phyloP scores from a whole-genome alignment of 371 early-diverging fungal genomes.

The Lichtheimia corymbifera region DNA sequence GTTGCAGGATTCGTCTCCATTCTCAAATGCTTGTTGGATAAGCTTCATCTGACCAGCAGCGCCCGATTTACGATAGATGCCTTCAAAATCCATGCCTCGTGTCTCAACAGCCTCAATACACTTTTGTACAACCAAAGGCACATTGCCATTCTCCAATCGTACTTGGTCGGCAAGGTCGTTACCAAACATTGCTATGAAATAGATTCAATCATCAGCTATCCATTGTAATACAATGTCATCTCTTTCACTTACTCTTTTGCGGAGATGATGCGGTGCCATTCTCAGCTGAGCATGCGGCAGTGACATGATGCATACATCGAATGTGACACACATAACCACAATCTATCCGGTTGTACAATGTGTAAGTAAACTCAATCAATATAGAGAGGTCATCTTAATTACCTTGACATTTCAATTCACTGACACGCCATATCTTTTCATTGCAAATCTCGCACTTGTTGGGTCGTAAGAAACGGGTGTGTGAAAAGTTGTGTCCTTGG shows the following conservation, averaged over 20 bases:
- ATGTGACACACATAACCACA: constrained; percentile 41
- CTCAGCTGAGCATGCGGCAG: constrained; percentile 19
- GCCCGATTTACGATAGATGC: constrained; percentile 93
- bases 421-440: constrained; percentile 87
- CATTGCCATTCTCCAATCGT: constrained; percentile 24
- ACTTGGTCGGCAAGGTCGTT: constrained; percentile 28
- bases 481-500: constrained; percentile 58
- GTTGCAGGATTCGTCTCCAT: constrained; percentile 44
- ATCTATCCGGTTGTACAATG: constrained; percentile 18
- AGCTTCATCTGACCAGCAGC: constrained; percentile 78
- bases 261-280: too few species aligned
- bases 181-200: constrained; percentile 30
- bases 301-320: constrained; percentile 38
- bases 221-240: background rate
- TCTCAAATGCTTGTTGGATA: constrained; percentile 58
- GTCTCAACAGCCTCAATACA: constrained; percentile 82
- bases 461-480: constrained; percentile 66
- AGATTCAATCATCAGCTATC: too few species aligned
- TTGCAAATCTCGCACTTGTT: constrained; percentile 81
- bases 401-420: constrained; percentile 77
- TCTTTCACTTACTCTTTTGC: background rate
- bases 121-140: constrained; percentile 79
- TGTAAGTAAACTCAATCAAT: background rate
- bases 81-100: constrained; percentile 80
- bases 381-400: constrained; percentile 11